These are phyloP conservation scores for Danielia oregonensis DNA, from an alignment of 805 yeast species.

Conservation along the genomic window DNA sequence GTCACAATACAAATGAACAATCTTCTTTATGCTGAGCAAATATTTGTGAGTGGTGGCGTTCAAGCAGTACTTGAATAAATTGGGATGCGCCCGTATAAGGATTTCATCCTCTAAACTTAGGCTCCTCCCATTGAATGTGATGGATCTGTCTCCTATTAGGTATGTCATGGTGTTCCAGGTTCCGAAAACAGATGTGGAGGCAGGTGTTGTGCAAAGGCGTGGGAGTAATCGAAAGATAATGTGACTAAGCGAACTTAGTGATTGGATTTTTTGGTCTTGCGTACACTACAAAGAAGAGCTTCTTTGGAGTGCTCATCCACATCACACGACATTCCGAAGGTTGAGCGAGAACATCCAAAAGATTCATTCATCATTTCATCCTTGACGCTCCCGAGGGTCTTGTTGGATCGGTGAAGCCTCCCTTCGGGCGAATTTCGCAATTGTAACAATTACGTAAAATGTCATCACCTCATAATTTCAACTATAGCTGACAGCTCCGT, in stretches of 20 bases:
- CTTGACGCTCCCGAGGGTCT: no score
- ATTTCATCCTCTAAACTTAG: slow-evolving; percentile 21
- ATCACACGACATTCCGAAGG: no score
- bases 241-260: background rate
- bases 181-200: background rate
- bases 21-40: slow-evolving; percentile 25
- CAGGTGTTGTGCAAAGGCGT: no score
- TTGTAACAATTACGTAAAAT: no score
- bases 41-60: slow-evolving; percentile 26
- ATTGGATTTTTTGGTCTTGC: background rate
- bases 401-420: no score
- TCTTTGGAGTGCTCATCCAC: no score
- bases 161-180: slow-evolving; percentile 34
- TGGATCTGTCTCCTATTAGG: slow-evolving; percentile 32
- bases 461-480: no score
- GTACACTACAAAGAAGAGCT: no score
- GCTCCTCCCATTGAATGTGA: slow-evolving; percentile 20
- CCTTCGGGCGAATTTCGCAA: no score
- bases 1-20: slow-evolving; percentile 36
- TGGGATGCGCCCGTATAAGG: slow-evolving; percentile 25
- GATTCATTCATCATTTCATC: no score
- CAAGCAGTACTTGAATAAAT: slow-evolving; percentile 31
- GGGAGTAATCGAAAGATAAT: background rate
- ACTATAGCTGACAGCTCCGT: no score
- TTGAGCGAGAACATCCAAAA: no score